Conservation (phyloP, 768 basidiomycete species). For the Tylopilus cervinicoccineus region DNA sequence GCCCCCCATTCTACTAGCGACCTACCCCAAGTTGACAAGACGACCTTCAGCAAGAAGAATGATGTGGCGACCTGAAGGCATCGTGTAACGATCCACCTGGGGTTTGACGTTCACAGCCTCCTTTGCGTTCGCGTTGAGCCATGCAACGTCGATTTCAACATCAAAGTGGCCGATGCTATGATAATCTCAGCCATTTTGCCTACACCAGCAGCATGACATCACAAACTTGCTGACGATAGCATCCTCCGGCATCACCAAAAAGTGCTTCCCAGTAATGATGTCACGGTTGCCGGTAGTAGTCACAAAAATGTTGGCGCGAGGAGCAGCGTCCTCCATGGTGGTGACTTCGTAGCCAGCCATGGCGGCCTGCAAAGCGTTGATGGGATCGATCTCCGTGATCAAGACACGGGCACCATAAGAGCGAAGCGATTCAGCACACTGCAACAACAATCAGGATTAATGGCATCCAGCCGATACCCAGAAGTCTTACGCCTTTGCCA, state of each 20-base stretch:
- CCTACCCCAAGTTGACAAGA: slow-evolving; percentile 95
- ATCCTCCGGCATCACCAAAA: slow-evolving; percentile 93
- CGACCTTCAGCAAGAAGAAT: slow-evolving; percentile 98
- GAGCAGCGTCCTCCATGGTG: slow-evolving; percentile 97
- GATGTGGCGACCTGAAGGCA: slow-evolving; percentile 88
- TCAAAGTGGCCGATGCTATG: slow-evolving; percentile 82
- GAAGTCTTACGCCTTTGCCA: slow-evolving; percentile 87
- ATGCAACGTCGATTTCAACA: slow-evolving; percentile 93
- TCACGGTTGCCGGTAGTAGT: slow-evolving; percentile 99
- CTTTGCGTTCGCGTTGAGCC: slow-evolving; percentile 92
- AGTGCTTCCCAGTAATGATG: slow-evolving; percentile 92
- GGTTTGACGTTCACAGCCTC: slow-evolving; percentile 90
- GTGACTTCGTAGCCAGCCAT: slow-evolving; percentile 99
- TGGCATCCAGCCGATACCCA: background rate
- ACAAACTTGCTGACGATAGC: slow-evolving; percentile 96
- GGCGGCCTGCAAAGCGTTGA: slow-evolving; percentile 99
- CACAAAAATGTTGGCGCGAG: slow-evolving; percentile 87
- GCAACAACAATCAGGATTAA: slow-evolving; percentile 4
- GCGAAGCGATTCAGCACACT: slow-evolving; percentile 96
- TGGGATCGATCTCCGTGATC: slow-evolving; percentile 98
- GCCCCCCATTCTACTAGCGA: background rate
- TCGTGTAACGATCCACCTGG: slow-evolving; percentile 97
- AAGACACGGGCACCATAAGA: slow-evolving; percentile 98
- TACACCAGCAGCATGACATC: background rate
- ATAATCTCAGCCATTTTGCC: slow-evolving; percentile 10